Evolutionary conservation across 352 stramenopile genomes (phyloP).

Genomic region (Pythium insidiosum): DNA sequence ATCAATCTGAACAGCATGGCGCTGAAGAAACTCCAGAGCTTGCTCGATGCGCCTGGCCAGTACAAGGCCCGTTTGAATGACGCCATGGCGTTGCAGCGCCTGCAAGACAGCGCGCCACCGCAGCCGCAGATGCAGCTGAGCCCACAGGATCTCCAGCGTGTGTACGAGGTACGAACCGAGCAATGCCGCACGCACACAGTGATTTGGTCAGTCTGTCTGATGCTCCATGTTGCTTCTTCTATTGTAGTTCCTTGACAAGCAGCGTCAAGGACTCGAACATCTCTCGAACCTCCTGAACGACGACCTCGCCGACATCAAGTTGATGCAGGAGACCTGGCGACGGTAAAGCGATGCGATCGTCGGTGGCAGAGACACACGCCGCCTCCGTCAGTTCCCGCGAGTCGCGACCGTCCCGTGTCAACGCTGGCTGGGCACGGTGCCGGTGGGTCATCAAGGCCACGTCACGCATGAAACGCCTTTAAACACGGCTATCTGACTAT

Average conservation of each 20-base stretch:
- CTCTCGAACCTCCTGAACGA: constrained; percentile 79
- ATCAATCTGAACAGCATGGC: constrained; percentile 59
- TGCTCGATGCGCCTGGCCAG: constrained; percentile 73
- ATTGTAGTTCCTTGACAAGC: constrained; percentile 83
- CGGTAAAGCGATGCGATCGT: constrained; percentile 34
- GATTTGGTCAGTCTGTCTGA: not conserved
- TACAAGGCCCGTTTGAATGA: constrained; percentile 86
- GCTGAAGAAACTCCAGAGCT: constrained; percentile 76
- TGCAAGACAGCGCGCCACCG: constrained; percentile 42
- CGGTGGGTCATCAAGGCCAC: too few relatives aligned
- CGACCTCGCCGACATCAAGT: constrained; percentile 78
- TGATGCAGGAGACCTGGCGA: constrained; percentile 83
- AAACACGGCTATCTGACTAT: too few relatives aligned
- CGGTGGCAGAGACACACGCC: too few relatives aligned
- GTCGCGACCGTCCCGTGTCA: too few relatives aligned
- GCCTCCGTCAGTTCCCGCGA: too few relatives aligned
- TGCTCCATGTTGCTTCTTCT: too few relatives aligned
- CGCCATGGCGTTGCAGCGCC: constrained; percentile 54
- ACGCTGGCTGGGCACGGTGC: too few relatives aligned
- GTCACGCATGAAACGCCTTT: too few relatives aligned
- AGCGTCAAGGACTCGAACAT: constrained; percentile 78
- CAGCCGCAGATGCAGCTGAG: constrained; percentile 44
- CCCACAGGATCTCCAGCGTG: constrained; percentile 60
- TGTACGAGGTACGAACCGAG: too few relatives aligned
- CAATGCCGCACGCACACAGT: too few relatives aligned